Conservation (phyloP, 2,329 filamentous ascomycete species). For the Trichoderma cornu-damae region DNA sequence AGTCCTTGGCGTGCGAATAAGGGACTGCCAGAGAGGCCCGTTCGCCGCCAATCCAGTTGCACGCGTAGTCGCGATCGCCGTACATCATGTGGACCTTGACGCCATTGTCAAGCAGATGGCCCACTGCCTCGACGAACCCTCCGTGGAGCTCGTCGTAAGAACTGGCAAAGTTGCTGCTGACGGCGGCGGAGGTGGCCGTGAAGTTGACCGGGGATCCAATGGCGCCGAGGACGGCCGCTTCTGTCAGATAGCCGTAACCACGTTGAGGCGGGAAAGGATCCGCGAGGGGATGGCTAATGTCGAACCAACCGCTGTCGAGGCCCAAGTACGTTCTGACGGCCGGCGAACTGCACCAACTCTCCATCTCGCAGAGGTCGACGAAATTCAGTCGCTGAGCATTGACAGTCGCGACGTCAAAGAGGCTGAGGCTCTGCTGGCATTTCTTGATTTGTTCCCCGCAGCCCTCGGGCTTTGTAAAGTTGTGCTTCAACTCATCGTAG, state of each 20-base stretch:
- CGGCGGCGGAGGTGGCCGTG: conserved; percentile 40
- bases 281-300: conserved; percentile 50
- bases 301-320: conserved; percentile 51
- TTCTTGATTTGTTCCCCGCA: conserved; percentile 49
- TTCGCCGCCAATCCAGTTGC: conserved; percentile 66
- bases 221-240: conserved; percentile 49
- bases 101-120: conserved; percentile 54
- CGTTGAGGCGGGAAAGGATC: conserved; percentile 62
- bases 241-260: conserved; percentile 58
- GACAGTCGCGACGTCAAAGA: conserved; percentile 47
- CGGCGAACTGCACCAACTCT: conserved; percentile 46
- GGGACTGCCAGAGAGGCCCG: conserved; percentile 59
- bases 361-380: conserved; percentile 41
- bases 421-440: conserved; percentile 47
- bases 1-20: conserved; percentile 41
- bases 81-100: conserved; percentile 69
- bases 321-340: conserved; percentile 54
- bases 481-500: conserved; percentile 28
- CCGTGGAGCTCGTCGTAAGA: conserved; percentile 55
- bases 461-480: conserved; percentile 36
- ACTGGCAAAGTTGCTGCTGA: conserved; percentile 51
- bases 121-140: conserved; percentile 47
- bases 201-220: conserved; percentile 60
- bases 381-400: conserved; percentile 29
- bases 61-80: conserved; percentile 56